Conservation (phyloP, 2,329 filamentous ascomycete species). For the Didymellaceae sp. region DNA sequence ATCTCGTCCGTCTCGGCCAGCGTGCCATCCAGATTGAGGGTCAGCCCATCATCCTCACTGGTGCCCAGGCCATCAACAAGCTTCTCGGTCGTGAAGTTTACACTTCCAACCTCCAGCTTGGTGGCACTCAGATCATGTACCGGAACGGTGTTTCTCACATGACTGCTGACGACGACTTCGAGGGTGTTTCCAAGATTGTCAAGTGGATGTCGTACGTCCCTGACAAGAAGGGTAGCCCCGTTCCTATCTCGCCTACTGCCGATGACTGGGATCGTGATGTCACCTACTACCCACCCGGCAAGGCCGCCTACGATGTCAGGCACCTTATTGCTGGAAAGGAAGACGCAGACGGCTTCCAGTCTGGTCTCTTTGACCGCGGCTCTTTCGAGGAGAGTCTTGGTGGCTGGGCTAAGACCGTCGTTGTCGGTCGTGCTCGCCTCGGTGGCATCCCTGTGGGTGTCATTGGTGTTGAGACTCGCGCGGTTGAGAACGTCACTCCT, state of each 20-base stretch:
- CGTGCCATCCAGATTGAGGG: conserved; percentile 99
- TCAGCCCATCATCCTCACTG: conserved; percentile 97
- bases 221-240: conserved; percentile 89
- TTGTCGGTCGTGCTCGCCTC: conserved; percentile 93
- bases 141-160: conserved; percentile 99
- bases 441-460: conserved; percentile 98
- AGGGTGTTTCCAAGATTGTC: conserved; percentile 96
- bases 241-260: conserved; percentile 85
- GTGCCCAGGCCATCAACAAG: conserved; percentile 97
- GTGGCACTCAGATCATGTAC: conserved; percentile 99
- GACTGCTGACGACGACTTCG: conserved; percentile 97
- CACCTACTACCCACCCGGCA: conserved; percentile 78
- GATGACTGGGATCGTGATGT: conserved; percentile 95
- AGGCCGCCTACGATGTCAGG: conserved; percentile 88
- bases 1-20: conserved; percentile 96
- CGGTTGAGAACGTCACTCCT: conserved; percentile 94
- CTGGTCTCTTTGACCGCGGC: conserved; percentile 93
- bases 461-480: conserved; percentile 93
- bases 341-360: conserved; percentile 82
- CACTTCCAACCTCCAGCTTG: conserved; percentile 97
- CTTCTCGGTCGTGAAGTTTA: conserved; percentile 97
- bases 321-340: conserved; percentile 91
- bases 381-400: conserved; percentile 97
- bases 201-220: conserved; percentile 98
- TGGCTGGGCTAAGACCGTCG: conserved; percentile 96